Evolutionary conservation across 352 stramenopile genomes (phyloP).

Genomic region (Globisporangium solare): DNA sequence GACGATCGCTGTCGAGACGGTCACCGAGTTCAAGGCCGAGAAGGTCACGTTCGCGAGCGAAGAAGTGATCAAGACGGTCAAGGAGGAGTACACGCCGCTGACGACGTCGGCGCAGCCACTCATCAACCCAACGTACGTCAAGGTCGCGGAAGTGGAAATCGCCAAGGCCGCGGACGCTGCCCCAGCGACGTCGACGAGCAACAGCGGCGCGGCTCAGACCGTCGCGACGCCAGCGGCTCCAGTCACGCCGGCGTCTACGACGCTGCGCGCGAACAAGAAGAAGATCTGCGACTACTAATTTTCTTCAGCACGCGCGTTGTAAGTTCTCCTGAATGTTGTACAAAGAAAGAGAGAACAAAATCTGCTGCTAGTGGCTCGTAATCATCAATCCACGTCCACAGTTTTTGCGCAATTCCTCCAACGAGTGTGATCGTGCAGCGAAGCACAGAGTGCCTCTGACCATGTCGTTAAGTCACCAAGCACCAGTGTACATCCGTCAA

Average conservation of each 20-base stretch:
- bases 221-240: neutral
- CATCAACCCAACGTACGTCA: conserved; percentile 23
- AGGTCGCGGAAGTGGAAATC: conserved; percentile 16
- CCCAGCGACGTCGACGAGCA: conserved; percentile 3
- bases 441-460: too few relatives aligned
- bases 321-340: too few relatives aligned
- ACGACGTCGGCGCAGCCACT: conserved; percentile 18
- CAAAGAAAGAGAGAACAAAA: too few relatives aligned
- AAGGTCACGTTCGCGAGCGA: conserved; percentile 38
- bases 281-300: conserved; percentile 17
- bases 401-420: too few relatives aligned
- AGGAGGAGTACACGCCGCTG: conserved; percentile 20
- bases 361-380: too few relatives aligned
- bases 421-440: too few relatives aligned
- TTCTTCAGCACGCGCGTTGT: neutral
- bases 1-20: conserved; percentile 30
- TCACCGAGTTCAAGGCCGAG: conserved; percentile 29
- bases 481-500: too few relatives aligned
- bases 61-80: conserved; percentile 25
- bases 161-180: conserved; percentile 13
- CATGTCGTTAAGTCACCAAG: too few relatives aligned
- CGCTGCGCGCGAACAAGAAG: conserved; percentile 5
- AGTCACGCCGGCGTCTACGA: conserved; percentile 8
- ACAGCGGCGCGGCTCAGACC: conserved; percentile 1
- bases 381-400: too few relatives aligned